Conservation (phyloP, 768 basidiomycete genomes). For the Lactarius indigo region DNA sequence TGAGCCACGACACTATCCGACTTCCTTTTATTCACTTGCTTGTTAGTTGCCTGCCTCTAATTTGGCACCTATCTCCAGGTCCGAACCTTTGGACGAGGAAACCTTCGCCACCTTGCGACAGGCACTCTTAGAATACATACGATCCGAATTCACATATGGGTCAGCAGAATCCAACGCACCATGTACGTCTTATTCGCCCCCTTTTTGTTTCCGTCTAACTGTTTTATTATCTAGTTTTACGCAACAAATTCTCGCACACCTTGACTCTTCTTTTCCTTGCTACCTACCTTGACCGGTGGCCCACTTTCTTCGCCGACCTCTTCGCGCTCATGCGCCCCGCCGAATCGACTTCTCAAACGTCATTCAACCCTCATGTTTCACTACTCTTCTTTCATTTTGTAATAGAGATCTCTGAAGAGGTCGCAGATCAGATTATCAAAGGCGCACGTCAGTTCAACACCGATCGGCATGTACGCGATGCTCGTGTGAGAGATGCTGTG, state of each 20-base stretch:
- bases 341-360: slow-evolving; percentile 50
- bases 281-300: slow-evolving; percentile 84
- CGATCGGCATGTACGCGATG: slow-evolving; percentile 76
- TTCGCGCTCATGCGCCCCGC: slow-evolving; percentile 68
- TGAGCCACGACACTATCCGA: not conserved
- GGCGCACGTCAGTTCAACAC: slow-evolving; percentile 71
- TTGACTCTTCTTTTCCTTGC: slow-evolving; percentile 85
- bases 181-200: slow-evolving; percentile 52
- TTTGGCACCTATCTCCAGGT: slow-evolving; percentile 37
- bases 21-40: not conserved
- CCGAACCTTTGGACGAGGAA: slow-evolving; percentile 64
- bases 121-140: slow-evolving; percentile 76
- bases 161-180: slow-evolving; percentile 75
- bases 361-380: slow-evolving; percentile 80
- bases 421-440: slow-evolving; percentile 94
- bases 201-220: slow-evolving; percentile 21
- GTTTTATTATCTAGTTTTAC: slow-evolving; percentile 53
- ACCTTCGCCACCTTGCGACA: slow-evolving; percentile 71
- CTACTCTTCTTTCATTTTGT: slow-evolving; percentile 89
- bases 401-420: slow-evolving; percentile 93
- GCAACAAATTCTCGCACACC: slow-evolving; percentile 94
- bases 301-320: slow-evolving; percentile 76
- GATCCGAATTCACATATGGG: slow-evolving; percentile 84
- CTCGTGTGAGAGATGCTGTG: slow-evolving; percentile 82
- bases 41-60: not conserved